A percentile compares a stretch with the other conserved stretches of the same genome.
Evolutionary conservation across 257 asterid genomes (phyloP).

Genomic region (Solanum dulcamara): DNA sequence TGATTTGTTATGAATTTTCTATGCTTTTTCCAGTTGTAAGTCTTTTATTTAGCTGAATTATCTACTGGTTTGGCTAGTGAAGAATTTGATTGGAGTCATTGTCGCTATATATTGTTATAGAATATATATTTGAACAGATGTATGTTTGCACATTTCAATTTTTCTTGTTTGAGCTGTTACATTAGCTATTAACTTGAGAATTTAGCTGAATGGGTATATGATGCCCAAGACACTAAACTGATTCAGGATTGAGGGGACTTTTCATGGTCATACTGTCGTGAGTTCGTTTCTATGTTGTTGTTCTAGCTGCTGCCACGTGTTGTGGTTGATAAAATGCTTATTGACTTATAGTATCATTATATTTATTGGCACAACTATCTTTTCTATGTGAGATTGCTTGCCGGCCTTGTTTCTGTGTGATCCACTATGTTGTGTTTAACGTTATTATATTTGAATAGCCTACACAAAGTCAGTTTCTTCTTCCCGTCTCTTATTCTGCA

Average conservation of each 20-base stretch:
- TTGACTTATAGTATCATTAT: rapidly evolving
- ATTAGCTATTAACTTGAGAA: not conserved
- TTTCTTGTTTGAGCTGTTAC: not conserved
- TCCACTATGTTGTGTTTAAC: not conserved
- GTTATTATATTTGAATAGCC: not conserved
- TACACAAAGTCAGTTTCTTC: not conserved
- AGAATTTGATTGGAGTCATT: too few relatives aligned
- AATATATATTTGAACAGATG: too few relatives aligned
- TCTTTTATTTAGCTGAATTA: not conserved
- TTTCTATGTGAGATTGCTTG: not conserved
- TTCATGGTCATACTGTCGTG: not conserved
- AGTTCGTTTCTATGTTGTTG: not conserved
- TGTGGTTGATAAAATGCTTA: not conserved
- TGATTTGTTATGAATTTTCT: not conserved
- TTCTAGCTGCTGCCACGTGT: not conserved
- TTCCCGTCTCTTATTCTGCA: not conserved
- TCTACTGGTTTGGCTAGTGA: not conserved
- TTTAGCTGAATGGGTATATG: not conserved
- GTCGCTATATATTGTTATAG: too few relatives aligned
- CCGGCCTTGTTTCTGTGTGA: not conserved
- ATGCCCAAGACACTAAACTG: not conserved
- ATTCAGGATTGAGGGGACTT: rapidly evolving
- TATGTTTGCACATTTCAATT: too few relatives aligned
- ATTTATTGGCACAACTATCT: not conserved
- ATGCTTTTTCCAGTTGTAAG: not conserved